Percentiles rank a stretch among this genome's conserved stretches.
Evolutionary conservation across 129 eudicot genomes (phyloP).

Genomic region (Cynara cardunculus): DNA sequence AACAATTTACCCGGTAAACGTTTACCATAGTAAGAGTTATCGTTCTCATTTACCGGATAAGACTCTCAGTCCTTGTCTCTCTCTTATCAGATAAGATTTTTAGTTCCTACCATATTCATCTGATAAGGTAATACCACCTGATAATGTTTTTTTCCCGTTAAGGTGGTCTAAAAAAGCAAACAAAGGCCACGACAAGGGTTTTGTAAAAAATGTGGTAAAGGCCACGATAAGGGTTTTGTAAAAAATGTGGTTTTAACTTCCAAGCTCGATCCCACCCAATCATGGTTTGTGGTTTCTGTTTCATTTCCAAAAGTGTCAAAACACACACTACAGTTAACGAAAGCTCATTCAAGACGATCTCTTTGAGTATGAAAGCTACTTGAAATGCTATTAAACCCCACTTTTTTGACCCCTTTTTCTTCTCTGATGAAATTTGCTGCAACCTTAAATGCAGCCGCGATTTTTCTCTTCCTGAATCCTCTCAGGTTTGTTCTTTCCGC

Average conservation of each 20-base stretch:
- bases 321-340: not conserved
- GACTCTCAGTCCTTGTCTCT: too few relatives aligned
- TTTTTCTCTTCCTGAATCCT: slow-evolving; percentile 18
- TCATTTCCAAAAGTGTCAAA: not conserved
- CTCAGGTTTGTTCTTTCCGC: slow-evolving; percentile 14
- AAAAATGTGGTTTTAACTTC: not conserved
- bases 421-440: slow-evolving; percentile 18
- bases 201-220: not conserved
- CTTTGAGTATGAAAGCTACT: not conserved
- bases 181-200: not conserved
- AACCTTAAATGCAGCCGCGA: slow-evolving; percentile 4
- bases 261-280: not conserved
- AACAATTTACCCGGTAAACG: too few relatives aligned
- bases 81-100: too few relatives aligned
- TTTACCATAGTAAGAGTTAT: too few relatives aligned
- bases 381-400: not conserved
- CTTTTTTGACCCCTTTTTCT: slow-evolving; percentile 19
- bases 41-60: too few relatives aligned
- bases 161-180: too few relatives aligned
- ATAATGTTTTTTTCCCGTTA: too few relatives aligned
- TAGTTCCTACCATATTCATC: too few relatives aligned
- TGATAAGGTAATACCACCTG: too few relatives aligned
- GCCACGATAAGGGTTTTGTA: not conserved
- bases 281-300: not conserved
- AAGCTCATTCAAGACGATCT: not conserved